Percentiles rank a stretch among this genome's conserved stretches.
These are phyloP conservation scores for Ceratocystis albifundus DNA, from an alignment of 2,329 filamentous ascomycete genomes.

Conservation along the genomic window DNA sequence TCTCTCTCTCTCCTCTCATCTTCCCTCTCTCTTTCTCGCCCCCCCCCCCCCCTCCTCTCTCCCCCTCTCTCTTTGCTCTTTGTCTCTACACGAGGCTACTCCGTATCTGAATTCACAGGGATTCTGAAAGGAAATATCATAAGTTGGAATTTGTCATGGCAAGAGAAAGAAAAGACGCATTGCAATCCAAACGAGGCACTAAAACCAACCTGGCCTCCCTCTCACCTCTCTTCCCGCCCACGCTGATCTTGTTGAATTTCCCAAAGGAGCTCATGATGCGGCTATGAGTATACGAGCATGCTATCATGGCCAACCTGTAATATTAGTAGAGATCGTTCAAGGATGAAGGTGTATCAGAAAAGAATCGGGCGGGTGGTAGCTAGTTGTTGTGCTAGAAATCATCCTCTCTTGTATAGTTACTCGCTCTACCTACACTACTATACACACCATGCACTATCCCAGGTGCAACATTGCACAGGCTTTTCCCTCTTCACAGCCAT, in stretches of 20 bases:
- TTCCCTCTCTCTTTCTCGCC: too few relatives aligned
- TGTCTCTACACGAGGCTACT: too few relatives aligned
- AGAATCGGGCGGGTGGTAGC: background rate
- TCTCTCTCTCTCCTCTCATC: too few relatives aligned
- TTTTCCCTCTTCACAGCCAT: slow-evolving; percentile 7
- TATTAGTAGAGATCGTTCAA: background rate
- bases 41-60: too few relatives aligned
- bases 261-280: background rate
- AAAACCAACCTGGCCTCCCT: background rate
- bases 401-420: background rate
- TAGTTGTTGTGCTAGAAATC: background rate
- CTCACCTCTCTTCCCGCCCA: background rate
- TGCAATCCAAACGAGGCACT: background rate
- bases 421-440: background rate
- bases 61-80: too few relatives aligned
- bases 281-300: background rate
- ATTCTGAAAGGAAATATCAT: slow-evolving; percentile 8
- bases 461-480: slow-evolving; percentile 11
- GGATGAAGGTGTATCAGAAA: background rate
- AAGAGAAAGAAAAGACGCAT: slow-evolving; percentile 14
- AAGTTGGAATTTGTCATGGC: slow-evolving; percentile 6
- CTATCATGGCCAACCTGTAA: background rate
- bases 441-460: background rate
- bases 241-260: background rate
- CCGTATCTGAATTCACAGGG: background rate